phyloP scores from a whole-genome alignment of 2,329 filamentous ascomycete species.

The Plectosphaerella plurivora region DNA sequence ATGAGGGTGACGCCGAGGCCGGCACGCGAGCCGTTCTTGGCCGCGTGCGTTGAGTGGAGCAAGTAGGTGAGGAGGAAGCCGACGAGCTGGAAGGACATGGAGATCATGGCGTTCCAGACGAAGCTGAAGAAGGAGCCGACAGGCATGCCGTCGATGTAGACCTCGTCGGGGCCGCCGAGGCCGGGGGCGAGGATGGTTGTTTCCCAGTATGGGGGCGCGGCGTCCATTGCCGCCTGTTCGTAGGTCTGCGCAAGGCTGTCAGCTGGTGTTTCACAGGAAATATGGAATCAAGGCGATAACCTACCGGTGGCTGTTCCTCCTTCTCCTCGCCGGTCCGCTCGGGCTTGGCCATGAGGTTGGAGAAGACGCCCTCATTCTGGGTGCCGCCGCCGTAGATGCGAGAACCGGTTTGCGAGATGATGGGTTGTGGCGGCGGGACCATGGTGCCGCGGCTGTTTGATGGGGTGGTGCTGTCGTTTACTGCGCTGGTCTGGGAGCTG shows the following conservation, averaged over 20 bases:
- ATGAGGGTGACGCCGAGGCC: constrained; percentile 93
- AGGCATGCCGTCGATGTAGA: constrained; percentile 94
- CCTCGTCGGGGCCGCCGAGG: constrained; percentile 84
- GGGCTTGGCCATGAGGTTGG: constrained; percentile 88
- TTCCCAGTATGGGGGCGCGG: constrained; percentile 97
- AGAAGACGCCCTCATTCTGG: constrained; percentile 93
- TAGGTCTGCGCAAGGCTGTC: constrained; percentile 64
- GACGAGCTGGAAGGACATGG: constrained; percentile 93
- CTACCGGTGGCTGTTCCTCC: constrained; percentile 89
- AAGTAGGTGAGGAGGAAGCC: constrained; percentile 98
- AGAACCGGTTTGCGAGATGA: constrained; percentile 25
- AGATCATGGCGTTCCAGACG: constrained; percentile 93
- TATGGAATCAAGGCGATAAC: constrained; percentile 27
- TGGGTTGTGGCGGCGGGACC: constrained; percentile 17
- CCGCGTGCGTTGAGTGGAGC: constrained; percentile 93
- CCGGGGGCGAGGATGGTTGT: constrained; percentile 95
- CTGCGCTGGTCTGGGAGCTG: constrained; percentile 9
- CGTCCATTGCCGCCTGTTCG: constrained; percentile 95
- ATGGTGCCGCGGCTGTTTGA: constrained; percentile 11
- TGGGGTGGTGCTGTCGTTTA: constrained; percentile 12
- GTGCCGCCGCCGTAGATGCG: constrained; percentile 67
- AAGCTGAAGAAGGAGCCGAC: constrained; percentile 86
- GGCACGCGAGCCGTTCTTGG: constrained; percentile 93
- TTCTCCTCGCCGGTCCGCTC: constrained; percentile 72
- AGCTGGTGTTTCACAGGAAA: constrained; percentile 17